These are phyloP conservation scores for Aspergillus sp. DNA, from an alignment of 2,329 filamentous ascomycete genomes.

Conservation along the genomic window DNA sequence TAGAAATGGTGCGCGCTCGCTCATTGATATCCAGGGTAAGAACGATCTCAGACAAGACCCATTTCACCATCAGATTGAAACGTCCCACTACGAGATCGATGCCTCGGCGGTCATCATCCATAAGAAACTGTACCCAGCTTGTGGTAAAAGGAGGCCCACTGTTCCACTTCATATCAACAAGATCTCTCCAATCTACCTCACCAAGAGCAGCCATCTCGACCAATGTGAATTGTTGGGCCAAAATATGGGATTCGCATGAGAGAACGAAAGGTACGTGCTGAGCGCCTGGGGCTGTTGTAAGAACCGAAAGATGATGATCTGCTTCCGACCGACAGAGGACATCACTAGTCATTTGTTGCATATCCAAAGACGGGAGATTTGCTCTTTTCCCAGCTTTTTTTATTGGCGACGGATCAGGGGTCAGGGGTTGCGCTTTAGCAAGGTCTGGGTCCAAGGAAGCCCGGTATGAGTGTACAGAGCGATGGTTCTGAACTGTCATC, in stretches of 20 bases:
- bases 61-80: constrained; percentile 68
- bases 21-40: constrained; percentile 59
- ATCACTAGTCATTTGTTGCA: constrained; percentile 33
- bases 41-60: constrained; percentile 63
- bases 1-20: constrained; percentile 60
- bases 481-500: constrained; percentile 42
- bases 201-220: constrained; percentile 66
- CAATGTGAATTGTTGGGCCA: constrained; percentile 65
- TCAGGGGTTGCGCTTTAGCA: constrained; percentile 39
- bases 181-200: constrained; percentile 66
- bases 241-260: constrained; percentile 59
- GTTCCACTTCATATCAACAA: constrained; percentile 64
- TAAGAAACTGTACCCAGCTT: constrained; percentile 64
- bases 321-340: constrained; percentile 35
- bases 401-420: constrained; percentile 45
- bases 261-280: constrained; percentile 63
- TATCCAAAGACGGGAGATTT: constrained; percentile 21
- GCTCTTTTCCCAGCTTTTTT: constrained; percentile 19
- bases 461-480: constrained; percentile 33
- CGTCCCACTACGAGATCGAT: constrained; percentile 66
- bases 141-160: constrained; percentile 52
- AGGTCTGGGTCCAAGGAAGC: constrained; percentile 33
- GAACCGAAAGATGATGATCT: constrained; percentile 16
- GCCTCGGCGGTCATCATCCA: constrained; percentile 54
- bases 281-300: constrained; percentile 16